Conservation (phyloP, 176 grass and related monocot species). For the Panicum miliaceum region DNA sequence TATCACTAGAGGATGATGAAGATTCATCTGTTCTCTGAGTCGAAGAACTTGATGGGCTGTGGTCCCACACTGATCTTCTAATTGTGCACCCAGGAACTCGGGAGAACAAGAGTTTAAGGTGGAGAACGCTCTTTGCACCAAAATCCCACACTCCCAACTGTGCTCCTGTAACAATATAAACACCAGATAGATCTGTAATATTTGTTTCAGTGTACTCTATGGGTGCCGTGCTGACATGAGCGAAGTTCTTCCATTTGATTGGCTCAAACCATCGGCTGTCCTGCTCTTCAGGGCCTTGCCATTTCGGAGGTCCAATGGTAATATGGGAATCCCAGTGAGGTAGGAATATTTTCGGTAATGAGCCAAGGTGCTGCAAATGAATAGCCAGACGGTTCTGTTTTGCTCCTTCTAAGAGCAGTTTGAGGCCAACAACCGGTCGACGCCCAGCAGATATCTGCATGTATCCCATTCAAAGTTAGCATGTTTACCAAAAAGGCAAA, state of each 20-base stretch:
- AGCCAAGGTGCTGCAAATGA: constrained; percentile 89
- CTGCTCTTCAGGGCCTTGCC: constrained; percentile 98
- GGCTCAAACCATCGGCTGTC: constrained; percentile 99
- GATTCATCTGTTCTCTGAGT: constrained; percentile 62
- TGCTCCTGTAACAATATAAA: constrained; percentile 94
- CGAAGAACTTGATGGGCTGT: constrained; percentile 60
- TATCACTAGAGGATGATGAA: constrained; percentile 72
- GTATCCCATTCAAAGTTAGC: constrained; percentile 39
- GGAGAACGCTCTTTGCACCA: constrained; percentile 78
- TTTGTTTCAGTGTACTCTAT: constrained; percentile 88
- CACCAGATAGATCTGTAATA: constrained; percentile 89
- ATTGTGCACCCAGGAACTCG: constrained; percentile 96
- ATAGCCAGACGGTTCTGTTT: constrained; percentile 89
- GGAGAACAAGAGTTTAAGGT: constrained; percentile 94
- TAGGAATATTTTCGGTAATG: constrained; percentile 89
- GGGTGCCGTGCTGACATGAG: constrained; percentile 92
- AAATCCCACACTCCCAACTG: constrained; percentile 99
- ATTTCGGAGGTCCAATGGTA: constrained; percentile 92
- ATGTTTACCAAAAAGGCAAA: neutral
- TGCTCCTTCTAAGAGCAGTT: constrained; percentile 77
- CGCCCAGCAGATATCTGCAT: constrained; percentile 93
- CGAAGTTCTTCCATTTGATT: constrained; percentile 96
- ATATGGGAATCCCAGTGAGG: constrained; percentile 95
- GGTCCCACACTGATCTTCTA: constrained; percentile 98
- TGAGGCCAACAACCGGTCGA: constrained; percentile 86